Evolutionary conservation across 441 rosid species (phyloP).

Genomic region (Monsonia emarginata): DNA sequence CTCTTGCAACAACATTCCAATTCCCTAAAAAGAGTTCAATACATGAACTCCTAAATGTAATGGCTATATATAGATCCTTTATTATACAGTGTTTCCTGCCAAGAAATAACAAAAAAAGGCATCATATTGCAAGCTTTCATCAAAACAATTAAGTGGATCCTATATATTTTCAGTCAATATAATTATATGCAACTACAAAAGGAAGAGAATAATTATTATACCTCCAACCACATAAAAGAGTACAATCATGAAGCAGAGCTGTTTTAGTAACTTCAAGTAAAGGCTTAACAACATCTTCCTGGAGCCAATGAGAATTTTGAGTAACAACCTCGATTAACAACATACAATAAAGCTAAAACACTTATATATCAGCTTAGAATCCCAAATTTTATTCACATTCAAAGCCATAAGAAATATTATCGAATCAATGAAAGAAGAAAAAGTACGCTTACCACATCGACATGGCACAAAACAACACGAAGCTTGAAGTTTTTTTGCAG

Average conservation of each 20-base stretch:
- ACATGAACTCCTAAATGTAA: background rate
- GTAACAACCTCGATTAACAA: constrained; percentile 9
- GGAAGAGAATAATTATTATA: constrained; percentile 13
- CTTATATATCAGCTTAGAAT: background rate
- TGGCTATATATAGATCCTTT: background rate
- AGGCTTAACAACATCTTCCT: constrained; percentile 84
- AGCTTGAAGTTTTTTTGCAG: constrained; percentile 75
- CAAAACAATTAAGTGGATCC: background rate
- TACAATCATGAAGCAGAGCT: constrained; percentile 83
- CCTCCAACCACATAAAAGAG: constrained; percentile 88
- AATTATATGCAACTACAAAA: background rate
- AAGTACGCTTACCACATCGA: constrained; percentile 60
- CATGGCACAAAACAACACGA: constrained; percentile 75
- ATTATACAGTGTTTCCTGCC: background rate
- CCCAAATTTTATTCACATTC: background rate
- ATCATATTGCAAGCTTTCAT: background rate
- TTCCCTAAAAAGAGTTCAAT: background rate
- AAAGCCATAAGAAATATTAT: background rate
- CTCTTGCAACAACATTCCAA: constrained; percentile 9
- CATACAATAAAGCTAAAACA: background rate
- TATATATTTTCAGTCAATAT: background rate
- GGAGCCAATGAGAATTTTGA: constrained; percentile 22
- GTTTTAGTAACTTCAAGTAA: constrained; percentile 86
- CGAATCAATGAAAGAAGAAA: background rate
- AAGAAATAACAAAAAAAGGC: background rate